These are phyloP conservation scores for Pilasporangium apinafurcum DNA, from an alignment of 352 stramenopile species.

Conservation along the genomic window DNA sequence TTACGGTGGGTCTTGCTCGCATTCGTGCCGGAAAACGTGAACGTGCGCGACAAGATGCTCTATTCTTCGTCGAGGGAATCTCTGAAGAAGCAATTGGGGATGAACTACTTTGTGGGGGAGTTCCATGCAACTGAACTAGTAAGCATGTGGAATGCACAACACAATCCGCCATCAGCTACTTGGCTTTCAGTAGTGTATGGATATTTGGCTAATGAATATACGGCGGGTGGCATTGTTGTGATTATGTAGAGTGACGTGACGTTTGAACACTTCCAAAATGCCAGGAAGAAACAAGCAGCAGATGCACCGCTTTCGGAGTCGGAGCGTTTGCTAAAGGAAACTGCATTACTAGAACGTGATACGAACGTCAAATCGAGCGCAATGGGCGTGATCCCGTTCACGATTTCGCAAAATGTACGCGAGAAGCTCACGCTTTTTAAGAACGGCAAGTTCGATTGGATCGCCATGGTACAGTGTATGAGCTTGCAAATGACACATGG, in stretches of 20 bases:
- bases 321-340: constrained; percentile 78
- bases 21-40: constrained; percentile 72
- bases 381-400: constrained; percentile 87
- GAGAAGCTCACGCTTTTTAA: constrained; percentile 74
- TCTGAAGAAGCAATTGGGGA: constrained; percentile 85
- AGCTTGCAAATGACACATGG: not conserved
- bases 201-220: not conserved
- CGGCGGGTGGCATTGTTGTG: not conserved
- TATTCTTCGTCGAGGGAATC: constrained; percentile 89
- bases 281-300: constrained; percentile 56
- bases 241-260: constrained; percentile 57
- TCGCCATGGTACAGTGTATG: constrained; percentile 71
- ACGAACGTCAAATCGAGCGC: constrained; percentile 84
- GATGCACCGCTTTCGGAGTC: constrained; percentile 83
- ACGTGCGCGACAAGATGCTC: constrained; percentile 87
- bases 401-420: constrained; percentile 72
- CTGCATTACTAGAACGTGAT: constrained; percentile 69
- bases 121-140: constrained; percentile 84
- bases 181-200: too few species aligned
- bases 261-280: constrained; percentile 67
- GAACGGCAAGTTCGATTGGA: constrained; percentile 84
- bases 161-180: not conserved
- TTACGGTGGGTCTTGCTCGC: constrained; percentile 75
- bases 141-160: not conserved
- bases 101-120: constrained; percentile 89